phyloP scores from a whole-genome alignment of 2,329 filamentous ascomycete species.

The Aspergillus luchuensis region DNA sequence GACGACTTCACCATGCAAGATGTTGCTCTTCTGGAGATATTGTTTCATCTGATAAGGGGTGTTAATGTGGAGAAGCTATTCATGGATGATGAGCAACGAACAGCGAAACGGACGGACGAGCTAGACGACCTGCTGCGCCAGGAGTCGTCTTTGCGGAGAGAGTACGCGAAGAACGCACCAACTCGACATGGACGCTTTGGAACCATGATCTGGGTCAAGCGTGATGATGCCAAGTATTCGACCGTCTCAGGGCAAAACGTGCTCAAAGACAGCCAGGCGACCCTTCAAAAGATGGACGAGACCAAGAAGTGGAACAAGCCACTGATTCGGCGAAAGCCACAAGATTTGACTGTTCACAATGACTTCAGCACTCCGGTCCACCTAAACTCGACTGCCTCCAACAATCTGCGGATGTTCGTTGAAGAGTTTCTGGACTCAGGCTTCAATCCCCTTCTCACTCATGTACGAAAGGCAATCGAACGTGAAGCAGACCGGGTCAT shows the following conservation, averaged over 20 bases:
- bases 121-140: slow-evolving; percentile 74
- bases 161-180: slow-evolving; percentile 74
- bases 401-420: slow-evolving; percentile 77
- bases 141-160: slow-evolving; percentile 78
- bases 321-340: slow-evolving; percentile 61
- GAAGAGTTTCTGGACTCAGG: slow-evolving; percentile 92
- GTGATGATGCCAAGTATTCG: slow-evolving; percentile 79
- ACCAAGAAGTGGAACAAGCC: slow-evolving; percentile 90
- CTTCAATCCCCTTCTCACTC: slow-evolving; percentile 87
- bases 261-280: slow-evolving; percentile 69
- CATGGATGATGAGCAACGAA: slow-evolving; percentile 73
- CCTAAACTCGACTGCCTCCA: slow-evolving; percentile 72
- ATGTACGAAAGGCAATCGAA: slow-evolving; percentile 85
- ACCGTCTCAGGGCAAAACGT: slow-evolving; percentile 88
- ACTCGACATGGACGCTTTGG: slow-evolving; percentile 92
- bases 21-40: slow-evolving; percentile 81
- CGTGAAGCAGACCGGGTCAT: slow-evolving; percentile 81
- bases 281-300: slow-evolving; percentile 85
- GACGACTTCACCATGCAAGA: slow-evolving; percentile 92
- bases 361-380: slow-evolving; percentile 75
- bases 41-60: slow-evolving; percentile 91
- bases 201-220: slow-evolving; percentile 95
- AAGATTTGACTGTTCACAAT: slow-evolving; percentile 60
- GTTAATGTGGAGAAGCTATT: slow-evolving; percentile 83
- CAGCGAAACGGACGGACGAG: slow-evolving; percentile 69